Evolutionary conservation across 169 alveolate species (phyloP), one percentile per base, ranked within the genome.

Genomic region (Sarcocystis neurona): DNA sequence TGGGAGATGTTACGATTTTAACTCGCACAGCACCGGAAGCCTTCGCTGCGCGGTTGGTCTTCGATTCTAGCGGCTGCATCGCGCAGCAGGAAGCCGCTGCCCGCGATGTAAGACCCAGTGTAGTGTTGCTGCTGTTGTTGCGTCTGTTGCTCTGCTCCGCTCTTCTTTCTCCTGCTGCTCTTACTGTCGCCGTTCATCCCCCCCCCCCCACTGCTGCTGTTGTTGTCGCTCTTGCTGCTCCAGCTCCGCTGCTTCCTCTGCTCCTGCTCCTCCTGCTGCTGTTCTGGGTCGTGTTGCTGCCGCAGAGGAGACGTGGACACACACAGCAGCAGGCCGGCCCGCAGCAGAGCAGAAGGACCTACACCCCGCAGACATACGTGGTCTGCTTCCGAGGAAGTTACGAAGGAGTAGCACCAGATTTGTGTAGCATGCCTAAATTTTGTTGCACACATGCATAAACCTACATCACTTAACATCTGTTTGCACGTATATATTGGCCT

Each of bases 1-100:
- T 95, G 77, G 82, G 95, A 72, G 89, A 84, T 37, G 85, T 95
- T 53, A 88, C 80, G 58, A 91, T 95, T 56, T 88, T 85, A 66
- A 95, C 97, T 15, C 92, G 95, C 6, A 58, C 86, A 37, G 95
- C 93, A 18, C 50, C 92, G 27, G 90, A 84, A 41, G 93, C 91
- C 43, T 89, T 85, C 77, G 97, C 95, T 20, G 89, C 95, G 89
- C 82, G 84, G 6, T 89, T 95, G 82, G 50, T 63, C 87, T 95
- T 90, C 87, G 94, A 91, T 27, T 53, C 66, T 18, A 90, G 89
- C 46, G 96, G 96, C 27, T 89, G 92, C 48, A 47, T 94, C 41
- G 50, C 75, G 46, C 88, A 89, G 23, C 92, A 90, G 75, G 91
- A 79, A n/a, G 89, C 92, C 43, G 87, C 88, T 0, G 95, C 96